Evolutionary conservation across 805 yeast genomes (phyloP), one percentile per base, ranked within the genome.

Genomic region (Candida chilensis): DNA sequence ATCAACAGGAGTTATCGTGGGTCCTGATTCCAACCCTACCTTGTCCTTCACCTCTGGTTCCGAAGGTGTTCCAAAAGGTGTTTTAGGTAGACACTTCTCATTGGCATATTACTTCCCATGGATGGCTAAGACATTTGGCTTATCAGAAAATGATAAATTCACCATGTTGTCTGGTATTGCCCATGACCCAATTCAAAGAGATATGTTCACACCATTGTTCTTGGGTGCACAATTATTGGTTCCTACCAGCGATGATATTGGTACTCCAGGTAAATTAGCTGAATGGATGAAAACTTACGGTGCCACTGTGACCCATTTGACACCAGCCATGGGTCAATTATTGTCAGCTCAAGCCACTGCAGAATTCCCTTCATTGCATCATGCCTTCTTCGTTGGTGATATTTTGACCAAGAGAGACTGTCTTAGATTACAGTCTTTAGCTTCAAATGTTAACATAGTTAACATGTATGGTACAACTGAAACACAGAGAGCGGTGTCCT

Each of bases 381-480:
- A 90, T 51, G 98, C 98, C 1, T 92, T 92, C 65, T 92, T 92
- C 48, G 99, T 92, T 17, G 99, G 99, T 47, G 99, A 92, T 57
- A 85, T 92, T 38, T 65, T 92, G 40, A 92, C 99, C 40, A 94
- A 92, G 60, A 80, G 98, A 60, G 99, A 94, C 57, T 92, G 98
- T 59, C 62, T 85, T 41, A 74, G 96, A 48, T 67, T 92, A 44
- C 99, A 92, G 54, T 75, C 92, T 1, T 68, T 92, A 45, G 97
- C 97, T 10, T 78, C 78, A 51, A 90, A 92, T 47, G 94, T 85
- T 32, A 64, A 57, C 50, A 90, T 92, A 48, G 94, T 92, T 42
- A 92, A 92, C 60, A 92, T 92, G 99, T 92, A 92, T 54, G 99
- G 99, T 48, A 92, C 99, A 24, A 92, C 99, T 8, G 99, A 92